These are phyloP conservation scores for Heritiera littoralis DNA, from an alignment of 345 rosid species.

Conservation along the genomic window DNA sequence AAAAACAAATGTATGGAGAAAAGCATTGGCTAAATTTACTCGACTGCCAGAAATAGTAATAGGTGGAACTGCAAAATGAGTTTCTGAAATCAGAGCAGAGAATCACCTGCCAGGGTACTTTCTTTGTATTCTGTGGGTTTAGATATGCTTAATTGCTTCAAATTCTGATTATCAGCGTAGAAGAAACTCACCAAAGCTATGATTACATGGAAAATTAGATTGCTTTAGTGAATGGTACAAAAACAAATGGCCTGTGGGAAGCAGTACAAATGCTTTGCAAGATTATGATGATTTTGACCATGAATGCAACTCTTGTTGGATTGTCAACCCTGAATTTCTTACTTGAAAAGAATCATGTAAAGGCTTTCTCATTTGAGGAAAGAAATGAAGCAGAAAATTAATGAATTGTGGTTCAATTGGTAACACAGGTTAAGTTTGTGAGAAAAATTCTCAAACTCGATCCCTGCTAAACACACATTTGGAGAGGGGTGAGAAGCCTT, in stretches of 20 bases:
- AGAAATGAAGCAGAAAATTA: conserved; percentile 24
- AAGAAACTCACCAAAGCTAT: background rate
- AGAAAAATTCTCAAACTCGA: too few relatives aligned
- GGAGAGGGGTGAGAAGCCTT: too few relatives aligned
- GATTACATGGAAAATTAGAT: background rate
- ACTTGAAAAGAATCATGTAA: conserved; percentile 32
- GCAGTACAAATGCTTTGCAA: conserved; percentile 18
- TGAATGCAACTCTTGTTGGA: conserved; percentile 14
- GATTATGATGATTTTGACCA: conserved; percentile 33
- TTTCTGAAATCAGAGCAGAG: background rate
- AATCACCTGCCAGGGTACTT: background rate
- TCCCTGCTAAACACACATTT: too few relatives aligned
- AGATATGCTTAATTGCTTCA: background rate
- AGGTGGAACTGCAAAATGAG: background rate
- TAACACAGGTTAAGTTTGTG: too few relatives aligned
- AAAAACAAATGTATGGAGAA: too few relatives aligned
- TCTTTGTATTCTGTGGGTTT: background rate
- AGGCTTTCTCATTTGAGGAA: conserved; percentile 40
- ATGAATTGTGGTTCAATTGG: too few relatives aligned
- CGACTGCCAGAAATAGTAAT: too few relatives aligned
- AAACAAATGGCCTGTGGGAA: conserved; percentile 20
- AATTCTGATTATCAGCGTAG: background rate
- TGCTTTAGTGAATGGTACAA: conserved; percentile 1
- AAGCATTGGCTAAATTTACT: too few relatives aligned
- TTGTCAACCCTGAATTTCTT: conserved; percentile 33